Percentiles rank a stretch among this genome's conserved stretches.
Evolutionary conservation across 108 stramenopile genomes (phyloP).

Genomic region (Nitzschia sp.): DNA sequence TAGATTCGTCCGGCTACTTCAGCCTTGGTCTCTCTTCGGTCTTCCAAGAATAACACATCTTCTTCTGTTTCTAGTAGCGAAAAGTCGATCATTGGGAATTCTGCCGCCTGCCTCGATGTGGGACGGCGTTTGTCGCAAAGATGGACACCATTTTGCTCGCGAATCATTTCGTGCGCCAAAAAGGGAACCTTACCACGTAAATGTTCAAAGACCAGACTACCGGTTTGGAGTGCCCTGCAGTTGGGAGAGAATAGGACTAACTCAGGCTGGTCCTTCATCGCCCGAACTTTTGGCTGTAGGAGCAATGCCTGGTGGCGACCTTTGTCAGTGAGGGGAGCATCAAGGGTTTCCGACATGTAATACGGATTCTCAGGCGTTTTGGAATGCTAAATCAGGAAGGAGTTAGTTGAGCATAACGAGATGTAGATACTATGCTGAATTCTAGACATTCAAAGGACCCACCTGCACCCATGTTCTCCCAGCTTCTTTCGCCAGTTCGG

Average conservation of each 20-base stretch:
- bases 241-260: slow-evolving; percentile 69
- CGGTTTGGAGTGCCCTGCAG: slow-evolving; percentile 74
- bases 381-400: slow-evolving; percentile 16
- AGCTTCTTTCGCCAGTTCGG: slow-evolving; percentile 51
- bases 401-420: no score
- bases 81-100: slow-evolving; percentile 73
- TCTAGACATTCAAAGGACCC: no score
- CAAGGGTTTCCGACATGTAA: slow-evolving; percentile 58
- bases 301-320: slow-evolving; percentile 64
- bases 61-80: slow-evolving; percentile 50
- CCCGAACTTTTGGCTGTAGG: slow-evolving; percentile 38
- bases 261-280: slow-evolving; percentile 41
- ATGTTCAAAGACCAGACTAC: slow-evolving; percentile 66
- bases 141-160: slow-evolving; percentile 77
- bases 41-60: slow-evolving; percentile 49
- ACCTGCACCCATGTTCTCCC: slow-evolving; percentile 53
- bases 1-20: slow-evolving; percentile 59
- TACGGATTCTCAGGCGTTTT: slow-evolving; percentile 64
- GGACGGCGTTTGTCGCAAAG: slow-evolving; percentile 80
- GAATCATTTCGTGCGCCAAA: slow-evolving; percentile 69
- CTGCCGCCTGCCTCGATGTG: slow-evolving; percentile 40
- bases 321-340: slow-evolving; percentile 80
- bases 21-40: slow-evolving; percentile 49
- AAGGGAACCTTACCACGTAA: slow-evolving; percentile 51
- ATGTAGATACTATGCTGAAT: no score